phyloP scores from a whole-genome alignment of 1,284 basidiomycete species.

The Nidula niveotomentosa region DNA sequence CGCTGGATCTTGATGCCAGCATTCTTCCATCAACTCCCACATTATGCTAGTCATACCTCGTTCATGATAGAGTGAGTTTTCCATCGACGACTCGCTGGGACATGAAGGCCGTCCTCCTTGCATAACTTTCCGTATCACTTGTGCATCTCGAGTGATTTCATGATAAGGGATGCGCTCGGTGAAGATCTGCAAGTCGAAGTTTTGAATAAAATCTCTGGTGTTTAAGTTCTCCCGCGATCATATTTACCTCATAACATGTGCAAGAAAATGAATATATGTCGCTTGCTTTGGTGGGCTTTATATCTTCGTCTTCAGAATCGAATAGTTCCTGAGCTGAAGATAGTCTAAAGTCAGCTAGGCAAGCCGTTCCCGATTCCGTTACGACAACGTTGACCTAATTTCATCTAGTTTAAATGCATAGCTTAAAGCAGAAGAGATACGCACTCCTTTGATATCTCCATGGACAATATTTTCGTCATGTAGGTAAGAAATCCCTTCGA shows the following conservation, averaged over 20 bases:
- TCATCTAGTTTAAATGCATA: too few relatives aligned
- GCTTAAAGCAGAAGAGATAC: not conserved
- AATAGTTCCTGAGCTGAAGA: slow-evolving; percentile 21
- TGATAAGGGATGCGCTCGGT: slow-evolving; percentile 17
- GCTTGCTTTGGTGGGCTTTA: slow-evolving; percentile 11
- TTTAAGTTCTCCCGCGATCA: not conserved
- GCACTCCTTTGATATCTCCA: slow-evolving; percentile 22
- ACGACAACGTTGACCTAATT: too few relatives aligned
- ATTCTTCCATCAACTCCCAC: not conserved
- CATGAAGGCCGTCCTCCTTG: not conserved
- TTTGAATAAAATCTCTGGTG: too few relatives aligned
- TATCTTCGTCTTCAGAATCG: slow-evolving; percentile 7
- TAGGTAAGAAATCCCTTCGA: slow-evolving; percentile 13
- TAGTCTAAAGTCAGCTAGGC: slow-evolving; percentile 5
- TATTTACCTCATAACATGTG: slow-evolving; percentile 19
- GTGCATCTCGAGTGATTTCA: slow-evolving; percentile 11
- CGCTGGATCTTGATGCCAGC: not conserved
- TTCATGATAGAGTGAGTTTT: not conserved
- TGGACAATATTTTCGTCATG: slow-evolving; percentile 19
- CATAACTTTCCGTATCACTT: slow-evolving; percentile 12
- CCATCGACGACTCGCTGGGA: too few relatives aligned
- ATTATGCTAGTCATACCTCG: not conserved
- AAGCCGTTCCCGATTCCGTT: too few relatives aligned
- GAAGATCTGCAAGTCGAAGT: slow-evolving; percentile 10
- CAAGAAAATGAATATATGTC: slow-evolving; percentile 14